These are phyloP conservation scores for Rhizophagus prolifer DNA, from an alignment of 192 early-diverging fungal genomes.

Conservation along the genomic window DNA sequence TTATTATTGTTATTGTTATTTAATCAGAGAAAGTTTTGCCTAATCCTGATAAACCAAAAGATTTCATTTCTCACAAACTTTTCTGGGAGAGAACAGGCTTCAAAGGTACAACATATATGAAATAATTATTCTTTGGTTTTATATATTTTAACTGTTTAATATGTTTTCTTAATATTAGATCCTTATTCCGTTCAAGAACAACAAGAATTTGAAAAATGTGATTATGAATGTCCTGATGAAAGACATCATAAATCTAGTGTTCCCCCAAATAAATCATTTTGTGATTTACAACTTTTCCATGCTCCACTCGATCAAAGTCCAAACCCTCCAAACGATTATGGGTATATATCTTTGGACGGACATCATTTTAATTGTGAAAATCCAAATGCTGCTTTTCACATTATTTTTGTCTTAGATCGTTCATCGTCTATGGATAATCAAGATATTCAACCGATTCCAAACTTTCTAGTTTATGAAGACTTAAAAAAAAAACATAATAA, in stretches of 20 bases:
- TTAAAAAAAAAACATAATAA: conserved; percentile 9
- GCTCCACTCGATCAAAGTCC: background rate
- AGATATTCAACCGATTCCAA: background rate
- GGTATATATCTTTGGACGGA: conserved; percentile 28
- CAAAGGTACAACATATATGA: background rate
- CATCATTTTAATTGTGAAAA: conserved; percentile 29
- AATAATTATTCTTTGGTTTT: background rate
- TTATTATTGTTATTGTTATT: background rate
- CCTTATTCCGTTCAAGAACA: conserved; percentile 13
- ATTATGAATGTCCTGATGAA: conserved; percentile 24
- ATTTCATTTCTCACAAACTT: conserved; percentile 28
- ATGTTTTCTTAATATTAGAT: background rate
- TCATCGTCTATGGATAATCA: background rate
- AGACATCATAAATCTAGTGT: background rate
- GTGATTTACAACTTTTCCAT: conserved; percentile 18
- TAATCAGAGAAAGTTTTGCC: background rate
- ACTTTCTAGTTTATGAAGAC: background rate
- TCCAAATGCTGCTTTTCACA: conserved; percentile 11
- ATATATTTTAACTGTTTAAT: too few relatives aligned
- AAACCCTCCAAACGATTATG: background rate
- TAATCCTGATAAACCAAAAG: conserved; percentile 8
- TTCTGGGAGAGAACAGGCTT: conserved; percentile 28
- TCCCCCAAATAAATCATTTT: background rate
- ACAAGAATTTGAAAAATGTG: conserved; percentile 20
- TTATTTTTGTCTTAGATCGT: conserved; percentile 28